Evolutionary conservation across 805 yeast genomes (phyloP), one percentile per base, ranked within the genome.

Genomic region (Spathaspora hagerdaliae): DNA sequence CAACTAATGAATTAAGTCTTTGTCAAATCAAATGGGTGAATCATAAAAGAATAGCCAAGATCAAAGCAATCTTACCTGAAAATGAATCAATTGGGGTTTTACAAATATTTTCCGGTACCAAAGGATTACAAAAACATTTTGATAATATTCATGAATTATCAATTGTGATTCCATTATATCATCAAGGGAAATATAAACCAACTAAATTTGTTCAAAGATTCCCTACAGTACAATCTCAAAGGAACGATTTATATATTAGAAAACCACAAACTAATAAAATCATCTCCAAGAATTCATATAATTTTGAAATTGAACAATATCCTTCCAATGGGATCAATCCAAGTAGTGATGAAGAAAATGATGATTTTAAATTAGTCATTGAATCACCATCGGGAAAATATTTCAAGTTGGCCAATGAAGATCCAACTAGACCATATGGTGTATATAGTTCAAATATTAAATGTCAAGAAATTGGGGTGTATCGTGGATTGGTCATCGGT

Each of bases 301-400:
- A 71, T 41, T 91, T 92, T 59, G 78, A 74, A 46, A 63, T 88
- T 31, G 63, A 73, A 12, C 88, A 83, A 55, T 79, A 80, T 50
- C 86, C 87, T 8, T 70, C 81, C n/a, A 64, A 59, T 44, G 65
- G 83, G 2, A 52, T 79, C 39, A 75, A 69, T 41, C n/a, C 39
- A 4, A 2, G 24, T 19, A 13, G 11, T 2, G 12, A 7, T 9
- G n/a, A 19, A 35, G n/a, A 9, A 8, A 36, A 36, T 26, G 68
- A 64, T 35, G 80, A 77, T 51, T 72, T 76, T 46, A 78, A 83
- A 50, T 60, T 87, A 42, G 91, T 85, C 1, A 64, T 92, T 13
- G 90, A 89, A 57, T 78, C 94, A 0, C 99, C 99, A 3, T 78
- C 87, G 1, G 97, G 97, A 0, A 82, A 83, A 51, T 78, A 87